Base-by-base conservation (phyloP, 805 yeast species). In the Zygoascus flipseniorum region DNA sequence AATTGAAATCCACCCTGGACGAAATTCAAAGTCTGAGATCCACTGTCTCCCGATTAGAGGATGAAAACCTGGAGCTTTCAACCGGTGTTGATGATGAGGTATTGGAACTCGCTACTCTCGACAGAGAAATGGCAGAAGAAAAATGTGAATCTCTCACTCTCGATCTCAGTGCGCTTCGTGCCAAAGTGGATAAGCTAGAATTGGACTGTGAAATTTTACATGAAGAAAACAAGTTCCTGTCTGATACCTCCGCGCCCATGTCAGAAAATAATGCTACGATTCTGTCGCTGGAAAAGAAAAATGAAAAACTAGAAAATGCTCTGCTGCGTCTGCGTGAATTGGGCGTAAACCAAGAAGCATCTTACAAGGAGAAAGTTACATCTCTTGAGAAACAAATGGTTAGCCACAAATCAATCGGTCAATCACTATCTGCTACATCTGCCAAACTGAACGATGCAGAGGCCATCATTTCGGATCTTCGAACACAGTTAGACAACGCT, bases 301-400 rank as follows among this genome's bases (percentile, higher is more conserved):
- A 74, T 53, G 68, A 65, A 49, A 65, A 67, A 51, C 64, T 80
- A 28, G 80, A 78, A 54, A 55, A 65, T 9, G 77, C 82, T 0
- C 59, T 81, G 11, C 52, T 69, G 1, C 64, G 65, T 31, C 62
- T 78, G 5, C 64, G 72, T 43, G 68, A 64, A 20, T 47, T 62
- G 10, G 47, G 54, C 6, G 47, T 56, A 2, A 47, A 55, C 1
- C 59, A 61, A 28, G 70, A 65, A 37, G 42, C 54, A 1, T 48
- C 56, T 11, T 55, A 54, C 26, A 56, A 53, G 16, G 55, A 39
- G 28, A 59, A 60, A 20, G 52, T 65, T 16, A 26, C 55, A 20
- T 19, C 50, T 5, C 56, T 64, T 2, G 55, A 56, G 43, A 32
- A 53, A 14, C 58, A 62, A 14, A 37, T 59, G 1, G 47, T 47